phyloP scores from a whole-genome alignment of 768 basidiomycete species.

The Scleroderma citrinum region DNA sequence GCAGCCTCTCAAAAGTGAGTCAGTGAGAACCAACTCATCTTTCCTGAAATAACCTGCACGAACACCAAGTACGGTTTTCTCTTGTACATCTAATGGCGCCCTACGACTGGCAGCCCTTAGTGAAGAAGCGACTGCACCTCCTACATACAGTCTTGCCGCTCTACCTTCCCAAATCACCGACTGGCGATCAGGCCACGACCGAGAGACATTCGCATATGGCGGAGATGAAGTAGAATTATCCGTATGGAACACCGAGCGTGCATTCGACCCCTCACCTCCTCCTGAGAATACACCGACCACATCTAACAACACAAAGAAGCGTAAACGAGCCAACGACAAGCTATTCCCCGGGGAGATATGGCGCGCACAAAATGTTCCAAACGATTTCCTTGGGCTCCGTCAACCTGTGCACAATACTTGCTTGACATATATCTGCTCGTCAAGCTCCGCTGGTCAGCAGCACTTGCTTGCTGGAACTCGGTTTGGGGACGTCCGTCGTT shows the following conservation, averaged over 20 bases:
- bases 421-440: conserved; percentile 50
- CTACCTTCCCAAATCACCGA: conserved; percentile 66
- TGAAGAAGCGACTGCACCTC: conserved; percentile 20
- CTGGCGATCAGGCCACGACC: conserved; percentile 54
- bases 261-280: conserved; percentile 33
- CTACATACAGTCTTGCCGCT: conserved; percentile 28
- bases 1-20: conserved; percentile 45
- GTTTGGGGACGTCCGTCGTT: conserved; percentile 66
- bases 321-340: conserved; percentile 52
- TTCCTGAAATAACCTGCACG: neutral
- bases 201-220: conserved; percentile 65
- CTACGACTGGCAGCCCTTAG: conserved; percentile 43
- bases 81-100: conserved; percentile 75
- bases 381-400: conserved; percentile 68
- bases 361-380: conserved; percentile 83
- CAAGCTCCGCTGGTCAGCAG: conserved; percentile 29
- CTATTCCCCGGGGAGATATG: conserved; percentile 72
- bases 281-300: conserved; percentile 10
- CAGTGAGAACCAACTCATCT: neutral
- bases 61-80: conserved; percentile 38
- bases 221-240: conserved; percentile 85
- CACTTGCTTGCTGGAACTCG: conserved; percentile 69
- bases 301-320: conserved; percentile 30
- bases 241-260: conserved; percentile 66
- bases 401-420: conserved; percentile 74